Conservation (phyloP, 176 grass and related monocot species). For the Aegilops bicornis region DNA sequence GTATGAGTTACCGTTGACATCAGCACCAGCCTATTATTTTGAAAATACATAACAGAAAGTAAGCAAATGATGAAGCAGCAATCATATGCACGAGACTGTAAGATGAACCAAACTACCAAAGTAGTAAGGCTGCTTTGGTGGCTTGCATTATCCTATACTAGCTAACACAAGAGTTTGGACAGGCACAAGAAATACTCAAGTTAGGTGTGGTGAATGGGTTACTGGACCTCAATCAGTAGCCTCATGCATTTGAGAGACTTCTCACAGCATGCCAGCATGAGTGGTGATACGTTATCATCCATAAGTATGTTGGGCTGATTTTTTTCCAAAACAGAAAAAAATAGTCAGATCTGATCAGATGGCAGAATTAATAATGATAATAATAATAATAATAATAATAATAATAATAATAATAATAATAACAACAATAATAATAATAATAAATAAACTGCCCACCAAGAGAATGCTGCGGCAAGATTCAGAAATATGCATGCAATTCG, state of each 20-base stretch:
- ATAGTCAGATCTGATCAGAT: neutral
- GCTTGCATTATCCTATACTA: no score
- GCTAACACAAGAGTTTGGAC: neutral
- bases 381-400: no score
- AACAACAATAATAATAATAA: no score
- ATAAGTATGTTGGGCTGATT: conserved; percentile 20
- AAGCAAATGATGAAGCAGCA: neutral
- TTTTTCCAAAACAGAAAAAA: neutral
- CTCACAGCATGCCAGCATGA: conserved; percentile 16
- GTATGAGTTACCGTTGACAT: conserved; percentile 25
- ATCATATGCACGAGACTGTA: neutral
- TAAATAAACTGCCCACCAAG: no score
- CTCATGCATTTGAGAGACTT: conserved; percentile 21
- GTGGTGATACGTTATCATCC: conserved; percentile 10
- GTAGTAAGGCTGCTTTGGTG: neutral
- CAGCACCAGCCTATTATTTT: conserved; percentile 43
- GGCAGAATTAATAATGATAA: neutral
- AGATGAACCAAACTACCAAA: neutral
- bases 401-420: no score
- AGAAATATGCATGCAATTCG: neutral
- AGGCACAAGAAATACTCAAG: neutral
- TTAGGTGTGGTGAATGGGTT: neutral
- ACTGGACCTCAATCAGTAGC: conserved; percentile 23
- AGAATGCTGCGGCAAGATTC: neutral
- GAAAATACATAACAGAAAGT: neutral